Evolutionary conservation across 2,329 filamentous ascomycete genomes (phyloP).

Genomic region (Aspergillus persii): DNA sequence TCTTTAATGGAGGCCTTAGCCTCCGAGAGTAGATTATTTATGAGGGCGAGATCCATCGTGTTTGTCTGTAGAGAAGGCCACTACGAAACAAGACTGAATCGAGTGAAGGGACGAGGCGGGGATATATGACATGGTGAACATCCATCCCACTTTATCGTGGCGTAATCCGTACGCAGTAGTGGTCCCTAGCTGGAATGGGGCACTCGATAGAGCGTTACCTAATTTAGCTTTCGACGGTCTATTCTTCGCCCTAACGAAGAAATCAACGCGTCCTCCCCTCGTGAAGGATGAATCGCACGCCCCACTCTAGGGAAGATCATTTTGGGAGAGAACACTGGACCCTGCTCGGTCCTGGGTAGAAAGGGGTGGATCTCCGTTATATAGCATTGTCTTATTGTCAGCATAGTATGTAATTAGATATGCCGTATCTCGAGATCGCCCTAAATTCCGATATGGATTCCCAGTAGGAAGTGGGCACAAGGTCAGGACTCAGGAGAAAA

Average conservation of each 20-base stretch:
- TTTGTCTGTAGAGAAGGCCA: not conserved
- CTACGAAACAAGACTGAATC: not conserved
- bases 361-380: not conserved
- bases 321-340: not conserved
- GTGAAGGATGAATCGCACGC: not conserved
- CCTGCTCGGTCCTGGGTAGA: not conserved
- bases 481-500: not conserved
- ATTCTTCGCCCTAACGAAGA: not conserved
- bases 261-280: not conserved
- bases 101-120: not conserved
- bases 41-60: constrained; percentile 11
- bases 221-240: not conserved
- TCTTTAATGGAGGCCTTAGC: constrained; percentile 6
- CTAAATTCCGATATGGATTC: no score
- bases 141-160: not conserved
- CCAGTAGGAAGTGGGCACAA: no score
- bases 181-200: not conserved
- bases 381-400: not conserved
- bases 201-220: not conserved
- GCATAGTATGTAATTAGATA: no score
- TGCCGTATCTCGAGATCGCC: no score
- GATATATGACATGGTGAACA: not conserved
- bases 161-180: not conserved
- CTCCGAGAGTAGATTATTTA: constrained; percentile 10
- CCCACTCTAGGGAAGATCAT: not conserved